Conservation (phyloP, 345 rosid species). For the Excoecaria agallocha region DNA sequence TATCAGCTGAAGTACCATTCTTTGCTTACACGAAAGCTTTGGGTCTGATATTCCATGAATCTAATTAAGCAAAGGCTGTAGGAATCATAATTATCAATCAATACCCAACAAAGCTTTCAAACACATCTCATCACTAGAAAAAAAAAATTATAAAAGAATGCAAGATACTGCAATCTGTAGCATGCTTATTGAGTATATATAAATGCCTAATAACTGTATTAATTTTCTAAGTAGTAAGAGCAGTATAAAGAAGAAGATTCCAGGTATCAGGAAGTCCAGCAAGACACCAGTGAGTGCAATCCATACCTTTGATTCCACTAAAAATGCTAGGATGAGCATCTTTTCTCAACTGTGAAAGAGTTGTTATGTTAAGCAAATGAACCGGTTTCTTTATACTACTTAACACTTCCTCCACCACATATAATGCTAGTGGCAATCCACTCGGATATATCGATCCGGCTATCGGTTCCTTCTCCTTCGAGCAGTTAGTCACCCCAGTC, state of each 20-base stretch:
- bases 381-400: slow-evolving; percentile 44
- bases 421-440: slow-evolving; percentile 40
- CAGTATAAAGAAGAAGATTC: slow-evolving; percentile 53
- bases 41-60: too few species aligned
- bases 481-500: slow-evolving; percentile 50
- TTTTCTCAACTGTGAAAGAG: slow-evolving; percentile 62
- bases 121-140: too few species aligned
- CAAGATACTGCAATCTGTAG: too few species aligned
- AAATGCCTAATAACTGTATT: too few species aligned
- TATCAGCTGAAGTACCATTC: too few species aligned
- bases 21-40: too few species aligned
- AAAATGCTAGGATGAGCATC: slow-evolving; percentile 60
- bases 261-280: slow-evolving; percentile 64
- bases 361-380: slow-evolving; percentile 58
- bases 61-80: too few species aligned
- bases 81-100: too few species aligned
- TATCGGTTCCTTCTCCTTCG: slow-evolving; percentile 41
- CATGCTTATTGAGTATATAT: too few species aligned
- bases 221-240: slow-evolving; percentile 24
- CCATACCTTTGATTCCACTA: slow-evolving; percentile 54
- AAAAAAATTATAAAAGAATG: too few species aligned
- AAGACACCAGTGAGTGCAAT: slow-evolving; percentile 78
- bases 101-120: too few species aligned
- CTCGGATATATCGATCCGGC: slow-evolving; percentile 37
- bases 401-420: slow-evolving; percentile 40